Evolutionary conservation across 177 flowering plant genomes (phyloP), one percentile per base, ranked within the genome.

Genomic region (Telopea speciosissima): DNA sequence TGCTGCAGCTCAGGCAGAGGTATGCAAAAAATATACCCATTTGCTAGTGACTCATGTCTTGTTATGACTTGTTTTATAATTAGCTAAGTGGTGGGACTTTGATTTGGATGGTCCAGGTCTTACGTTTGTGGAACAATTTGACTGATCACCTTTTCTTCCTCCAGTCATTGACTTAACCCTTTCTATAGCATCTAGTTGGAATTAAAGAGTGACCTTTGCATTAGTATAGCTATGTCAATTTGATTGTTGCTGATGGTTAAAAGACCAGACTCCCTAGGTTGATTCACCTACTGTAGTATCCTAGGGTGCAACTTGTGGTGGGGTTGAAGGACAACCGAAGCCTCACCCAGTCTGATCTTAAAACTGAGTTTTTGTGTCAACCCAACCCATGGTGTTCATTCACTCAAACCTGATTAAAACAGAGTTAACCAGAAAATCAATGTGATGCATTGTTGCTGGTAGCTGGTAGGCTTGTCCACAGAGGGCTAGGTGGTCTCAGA

Each of bases 1-100:
- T 52, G 97, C 89, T 74, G 84, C 85, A 17, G 75, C 82, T 78
- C 90, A 91, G 76, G 88, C 92, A 71, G 87, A 92, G 92, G 99
- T 95, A 86, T 24, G 26, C 31, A 23, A 52, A 13, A 65, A 14
- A 40, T 11, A 33, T 19, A 49, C 12, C 42, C 25, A 5, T 44
- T 67, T n/a, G 22, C 23, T 21, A 23, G 8, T 58, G 24, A 22
- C 10, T 36, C 24, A 8, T 11, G 25, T 33, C 25, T 45, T 49
- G 54, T 3, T 49, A 5, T 49, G 54, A 5, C 40, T 49, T 6
- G 7, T 12, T 49, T 12, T 49, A 13, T 49, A 13, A 9, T 44
- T 44, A 44, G 14, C 49, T 49, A 17, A 49, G 54, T 8, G 0
- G 54, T 49, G 54, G 17, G 54, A 19, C 19, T 49, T 10, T 49